Evolutionary conservation across 805 yeast species (phyloP), one percentile per base, ranked within the genome.

Genomic region (Wickerhamiella slavikovae): DNA sequence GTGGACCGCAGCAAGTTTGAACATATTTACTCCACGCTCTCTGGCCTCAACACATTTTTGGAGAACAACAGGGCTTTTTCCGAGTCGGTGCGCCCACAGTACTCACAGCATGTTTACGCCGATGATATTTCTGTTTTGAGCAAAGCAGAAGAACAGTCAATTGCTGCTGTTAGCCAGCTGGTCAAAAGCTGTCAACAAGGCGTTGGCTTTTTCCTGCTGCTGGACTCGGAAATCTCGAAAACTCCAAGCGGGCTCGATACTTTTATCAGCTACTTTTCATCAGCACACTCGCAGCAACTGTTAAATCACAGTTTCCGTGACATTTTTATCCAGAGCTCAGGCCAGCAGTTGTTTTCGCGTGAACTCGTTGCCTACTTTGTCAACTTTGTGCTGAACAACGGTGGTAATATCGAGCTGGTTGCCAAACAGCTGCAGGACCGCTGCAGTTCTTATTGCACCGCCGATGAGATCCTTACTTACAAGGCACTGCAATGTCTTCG

Each of bases 371-470:
- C 92, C 2, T 76, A 93, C 1, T 70, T 89, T 22, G 82, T 89
- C 37, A 83, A 83, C 52, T 75, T 75, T 48, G 79, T 77, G 39
- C 82, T 89, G 33, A 62, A 78, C 22, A 69, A 77, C 38, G 96
- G 98, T n/a, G 85, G 79, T 3, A 76, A 93, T 1, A 85, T 89
- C 26, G 96, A 85, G 47, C 60, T 74, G 33, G 78, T 85, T 29
- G 92, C 95, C 1, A 70, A 72, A 21, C 70, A 83, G 1, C 57
- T 89, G 29, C 93, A 89, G 51, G 91, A 79, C 31, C 71, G 85
- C 35, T 89, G 98, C 58, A 92, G 93, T 1, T 71, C 93, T 0
- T 89, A 82, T 52, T 89, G 96, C 45, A 79, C 95, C 0, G 69
- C 92, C 11, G 79, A 76, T 39, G 98, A 89, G 51, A 94, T 89